These are phyloP conservation scores for Letharia lupina DNA, from an alignment of 495 filamentous ascomycete species.

Conservation along the genomic window DNA sequence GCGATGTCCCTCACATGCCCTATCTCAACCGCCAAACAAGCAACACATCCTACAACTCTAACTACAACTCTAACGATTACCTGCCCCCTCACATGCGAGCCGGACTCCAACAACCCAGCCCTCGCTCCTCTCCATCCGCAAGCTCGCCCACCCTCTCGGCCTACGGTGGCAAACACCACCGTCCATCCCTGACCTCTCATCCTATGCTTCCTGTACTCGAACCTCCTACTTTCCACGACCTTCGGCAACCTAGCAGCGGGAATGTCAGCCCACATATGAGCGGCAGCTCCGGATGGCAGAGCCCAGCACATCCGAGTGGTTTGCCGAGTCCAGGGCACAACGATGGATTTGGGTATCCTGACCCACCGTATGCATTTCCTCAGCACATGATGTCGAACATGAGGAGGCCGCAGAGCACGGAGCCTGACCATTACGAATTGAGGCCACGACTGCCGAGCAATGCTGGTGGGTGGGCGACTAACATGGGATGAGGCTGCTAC, in stretches of 20 bases:
- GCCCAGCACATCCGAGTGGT: conserved; percentile 51
- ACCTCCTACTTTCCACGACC: conserved; percentile 72
- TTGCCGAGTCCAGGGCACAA: conserved; percentile 60
- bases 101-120: conserved; percentile 67
- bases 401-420: conserved; percentile 60
- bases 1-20: conserved; percentile 65
- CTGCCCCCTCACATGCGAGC: conserved; percentile 79
- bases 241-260: conserved; percentile 54
- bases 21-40: conserved; percentile 59
- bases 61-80: conserved; percentile 50
- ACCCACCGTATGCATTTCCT: conserved; percentile 55
- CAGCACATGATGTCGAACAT: conserved; percentile 55
- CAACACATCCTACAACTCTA: conserved; percentile 56
- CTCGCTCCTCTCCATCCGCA: conserved; percentile 57
- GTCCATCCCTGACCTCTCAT: conserved; percentile 69
- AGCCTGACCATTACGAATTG: conserved; percentile 60
- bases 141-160: conserved; percentile 53
- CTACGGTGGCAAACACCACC: conserved; percentile 49
- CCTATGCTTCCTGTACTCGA: conserved; percentile 82
- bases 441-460: conserved; percentile 41
- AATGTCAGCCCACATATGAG: conserved; percentile 61
- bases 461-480: conserved; percentile 8
- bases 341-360: conserved; percentile 54
- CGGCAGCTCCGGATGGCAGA: conserved; percentile 64
- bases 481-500: conserved; percentile 5